These are phyloP conservation scores for Fragilariopsis cylindrus DNA, from an alignment of 108 stramenopile genomes.

Conservation along the genomic window DNA sequence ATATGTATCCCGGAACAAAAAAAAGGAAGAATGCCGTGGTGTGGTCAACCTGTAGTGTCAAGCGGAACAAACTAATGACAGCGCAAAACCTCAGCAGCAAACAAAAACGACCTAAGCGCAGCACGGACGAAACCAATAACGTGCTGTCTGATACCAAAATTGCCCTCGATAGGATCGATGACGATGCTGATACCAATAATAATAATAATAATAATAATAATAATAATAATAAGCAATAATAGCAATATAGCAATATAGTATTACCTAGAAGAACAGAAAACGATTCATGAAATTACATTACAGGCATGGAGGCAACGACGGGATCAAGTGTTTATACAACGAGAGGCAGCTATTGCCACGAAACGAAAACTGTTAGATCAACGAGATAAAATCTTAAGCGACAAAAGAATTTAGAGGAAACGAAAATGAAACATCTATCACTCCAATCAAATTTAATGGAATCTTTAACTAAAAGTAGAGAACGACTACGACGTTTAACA, in stretches of 20 bases:
- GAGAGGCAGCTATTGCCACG: neutral
- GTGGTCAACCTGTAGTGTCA: too few species aligned
- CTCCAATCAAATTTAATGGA: constrained; percentile 24
- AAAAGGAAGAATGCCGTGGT: too few species aligned
- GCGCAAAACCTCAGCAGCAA: too few species aligned
- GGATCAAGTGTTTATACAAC: neutral
- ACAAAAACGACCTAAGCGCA: too few species aligned
- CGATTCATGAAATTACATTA: constrained; percentile 6
- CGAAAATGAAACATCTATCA: constrained; percentile 11
- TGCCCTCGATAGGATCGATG: neutral
- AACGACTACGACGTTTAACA: constrained; percentile 20
- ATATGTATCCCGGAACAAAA: too few species aligned
- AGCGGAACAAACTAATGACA: too few species aligned
- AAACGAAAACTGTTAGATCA: neutral
- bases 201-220: too few species aligned
- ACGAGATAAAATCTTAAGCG: neutral
- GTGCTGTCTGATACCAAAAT: too few species aligned
- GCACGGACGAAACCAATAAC: too few species aligned
- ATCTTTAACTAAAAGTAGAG: constrained; percentile 28
- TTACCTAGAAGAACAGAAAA: constrained; percentile 9
- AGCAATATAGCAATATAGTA: neutral
- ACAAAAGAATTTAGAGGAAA: neutral
- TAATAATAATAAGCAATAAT: neutral
- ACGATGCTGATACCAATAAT: neutral
- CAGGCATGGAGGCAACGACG: constrained; percentile 7